Percentiles rank a stretch among this genome's conserved stretches.
Evolutionary conservation across 495 filamentous ascomycete species (phyloP).

Genomic region (Neurospora sp.): DNA sequence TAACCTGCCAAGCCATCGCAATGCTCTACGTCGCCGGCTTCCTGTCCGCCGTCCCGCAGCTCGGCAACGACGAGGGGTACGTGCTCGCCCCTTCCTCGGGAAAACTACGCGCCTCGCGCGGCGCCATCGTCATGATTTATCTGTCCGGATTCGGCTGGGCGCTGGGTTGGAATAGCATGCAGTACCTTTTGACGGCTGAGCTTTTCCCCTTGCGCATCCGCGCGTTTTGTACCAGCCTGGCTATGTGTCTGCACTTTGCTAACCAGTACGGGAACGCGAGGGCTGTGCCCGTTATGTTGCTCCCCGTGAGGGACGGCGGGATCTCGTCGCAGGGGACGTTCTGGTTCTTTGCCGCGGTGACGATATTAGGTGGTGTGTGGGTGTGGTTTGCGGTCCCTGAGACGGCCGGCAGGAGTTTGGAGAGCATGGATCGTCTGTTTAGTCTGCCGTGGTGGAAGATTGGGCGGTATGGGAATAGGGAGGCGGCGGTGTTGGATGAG

Average conservation of each 20-base stretch:
- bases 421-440: conserved; percentile 61
- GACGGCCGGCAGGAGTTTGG: conserved; percentile 52
- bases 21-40: conserved; percentile 64
- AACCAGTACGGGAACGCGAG: conserved; percentile 64
- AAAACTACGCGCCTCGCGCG: conserved; percentile 33
- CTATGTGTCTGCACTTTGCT: conserved; percentile 55
- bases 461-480: conserved; percentile 46
- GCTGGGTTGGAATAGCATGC: conserved; percentile 65
- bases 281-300: conserved; percentile 48
- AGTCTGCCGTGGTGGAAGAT: conserved; percentile 57
- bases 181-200: conserved; percentile 66
- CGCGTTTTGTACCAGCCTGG: conserved; percentile 39
- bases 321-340: conserved; percentile 46
- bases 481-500: conserved; percentile 42
- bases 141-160: conserved; percentile 60
- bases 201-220: conserved; percentile 57
- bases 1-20: conserved; percentile 49
- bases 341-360: conserved; percentile 57
- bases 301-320: conserved; percentile 32
- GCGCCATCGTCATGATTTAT: conserved; percentile 58
- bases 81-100: conserved; percentile 12
- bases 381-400: conserved; percentile 58
- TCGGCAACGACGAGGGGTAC: conserved; percentile 27
- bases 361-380: conserved; percentile 44
- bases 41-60: conserved; percentile 42